Conservation (phyloP, 257 asterid species). For the Nicotiana tomentosiformis region DNA sequence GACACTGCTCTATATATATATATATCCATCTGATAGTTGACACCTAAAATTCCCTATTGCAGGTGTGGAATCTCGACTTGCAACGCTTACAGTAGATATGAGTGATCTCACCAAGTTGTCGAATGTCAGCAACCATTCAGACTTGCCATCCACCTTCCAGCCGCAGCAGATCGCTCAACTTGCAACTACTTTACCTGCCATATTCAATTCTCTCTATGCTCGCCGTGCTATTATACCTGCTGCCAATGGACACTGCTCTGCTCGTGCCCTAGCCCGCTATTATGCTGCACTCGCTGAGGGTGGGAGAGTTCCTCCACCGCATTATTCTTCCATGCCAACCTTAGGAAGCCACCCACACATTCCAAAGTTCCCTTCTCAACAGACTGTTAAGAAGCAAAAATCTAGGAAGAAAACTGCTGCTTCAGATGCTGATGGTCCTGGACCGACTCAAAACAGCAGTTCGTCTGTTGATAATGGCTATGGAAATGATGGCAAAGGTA, state of each 20-base stretch:
- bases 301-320: slow-evolving; percentile 64
- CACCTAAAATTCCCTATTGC: slow-evolving; percentile 2
- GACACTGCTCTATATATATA: not conserved
- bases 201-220: slow-evolving; percentile 65
- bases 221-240: slow-evolving; percentile 92
- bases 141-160: slow-evolving; percentile 70
- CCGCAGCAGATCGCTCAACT: slow-evolving; percentile 47
- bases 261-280: slow-evolving; percentile 95
- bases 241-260: slow-evolving; percentile 94
- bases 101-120: slow-evolving; percentile 62
- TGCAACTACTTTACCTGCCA: slow-evolving; percentile 57
- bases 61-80: slow-evolving; percentile 98
- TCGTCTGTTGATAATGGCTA: not conserved
- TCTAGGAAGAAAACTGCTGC: not conserved
- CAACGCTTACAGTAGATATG: slow-evolving; percentile 75
- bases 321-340: slow-evolving; percentile 53
- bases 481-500: slow-evolving; percentile 7
- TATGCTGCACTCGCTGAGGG: slow-evolving; percentile 82
- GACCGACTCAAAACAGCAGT: slow-evolving; percentile 7
- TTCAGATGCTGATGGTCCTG: slow-evolving; percentile 5
- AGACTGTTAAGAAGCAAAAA: slow-evolving; percentile 39
- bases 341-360: slow-evolving; percentile 78
- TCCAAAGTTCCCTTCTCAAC: slow-evolving; percentile 50
- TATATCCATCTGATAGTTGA: not conserved
- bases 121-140: slow-evolving; percentile 37